phyloP scores from a whole-genome alignment of 345 rosid genomes.

The Leavenworthia alabamica region DNA sequence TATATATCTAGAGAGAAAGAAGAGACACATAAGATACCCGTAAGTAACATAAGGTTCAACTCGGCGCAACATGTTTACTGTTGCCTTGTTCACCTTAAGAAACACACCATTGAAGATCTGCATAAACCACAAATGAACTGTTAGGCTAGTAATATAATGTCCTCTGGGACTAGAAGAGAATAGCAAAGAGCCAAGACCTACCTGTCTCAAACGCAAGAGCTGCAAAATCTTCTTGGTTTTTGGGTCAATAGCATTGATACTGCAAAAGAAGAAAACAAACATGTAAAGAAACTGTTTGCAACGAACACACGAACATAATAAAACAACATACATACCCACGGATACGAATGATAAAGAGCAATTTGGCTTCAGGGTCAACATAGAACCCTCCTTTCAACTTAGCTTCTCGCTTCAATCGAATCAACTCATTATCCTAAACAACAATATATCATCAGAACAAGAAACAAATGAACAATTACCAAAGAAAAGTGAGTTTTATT shows the following conservation, averaged over 20 bases:
- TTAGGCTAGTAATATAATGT: neutral
- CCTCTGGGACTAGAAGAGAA: neutral
- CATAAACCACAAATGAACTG: neutral
- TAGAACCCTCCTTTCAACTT: constrained; percentile 86
- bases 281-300: neutral
- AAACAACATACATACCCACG: constrained; percentile 63
- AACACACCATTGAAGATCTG: constrained; percentile 89
- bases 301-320: neutral
- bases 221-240: too few relatives aligned
- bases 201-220: constrained; percentile 83
- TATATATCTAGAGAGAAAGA: neutral
- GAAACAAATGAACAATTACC: neutral
- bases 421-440: constrained; percentile 53
- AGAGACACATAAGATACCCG: constrained; percentile 50
- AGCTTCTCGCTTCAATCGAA: constrained; percentile 66
- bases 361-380: constrained; percentile 81
- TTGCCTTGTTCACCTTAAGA: too few relatives aligned
- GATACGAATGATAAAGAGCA: constrained; percentile 67
- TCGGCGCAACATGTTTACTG: constrained; percentile 62
- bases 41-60: constrained; percentile 85
- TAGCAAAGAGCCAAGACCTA: constrained; percentile 6
- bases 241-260: constrained; percentile 87
- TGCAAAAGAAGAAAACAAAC: constrained; percentile 12
- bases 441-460: neutral
- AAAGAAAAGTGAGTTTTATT: neutral